Percentiles rank a stretch among this genome's conserved stretches.
Evolutionary conservation across 192 early-diverging fungal species (phyloP).

Genomic region (Martensiomyces pterosporus): DNA sequence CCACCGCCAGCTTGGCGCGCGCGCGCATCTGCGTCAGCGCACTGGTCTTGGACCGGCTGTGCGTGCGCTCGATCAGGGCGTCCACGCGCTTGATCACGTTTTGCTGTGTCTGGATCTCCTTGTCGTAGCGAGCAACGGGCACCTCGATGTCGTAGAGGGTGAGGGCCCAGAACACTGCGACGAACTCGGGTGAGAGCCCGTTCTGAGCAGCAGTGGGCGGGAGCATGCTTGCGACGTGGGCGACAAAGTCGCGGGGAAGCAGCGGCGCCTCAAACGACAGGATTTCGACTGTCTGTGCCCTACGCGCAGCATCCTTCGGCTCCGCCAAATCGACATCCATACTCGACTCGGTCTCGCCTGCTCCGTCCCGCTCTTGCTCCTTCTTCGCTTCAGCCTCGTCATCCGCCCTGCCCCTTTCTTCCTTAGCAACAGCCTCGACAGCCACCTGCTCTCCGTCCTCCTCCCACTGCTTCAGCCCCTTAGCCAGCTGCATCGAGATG

Average conservation of each 20-base stretch:
- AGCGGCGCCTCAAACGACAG: constrained; percentile 38
- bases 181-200: constrained; percentile 42
- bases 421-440: constrained; percentile 6
- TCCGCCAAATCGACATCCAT: neutral
- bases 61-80: constrained; percentile 12
- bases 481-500: constrained; percentile 17
- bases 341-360: neutral
- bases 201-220: constrained; percentile 12
- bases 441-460: constrained; percentile 17
- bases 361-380: constrained; percentile 2
- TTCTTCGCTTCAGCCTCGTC: neutral
- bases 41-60: constrained; percentile 20
- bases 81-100: constrained; percentile 33
- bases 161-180: constrained; percentile 39
- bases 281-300: constrained; percentile 16
- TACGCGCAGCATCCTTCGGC: no score
- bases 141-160: constrained; percentile 38
- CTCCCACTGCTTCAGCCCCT: constrained; percentile 41
- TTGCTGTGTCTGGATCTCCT: constrained; percentile 24
- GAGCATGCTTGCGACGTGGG: constrained; percentile 23
- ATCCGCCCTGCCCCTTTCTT: neutral
- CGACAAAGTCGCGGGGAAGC: constrained; percentile 35
- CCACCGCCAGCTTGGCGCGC: constrained; percentile 22
- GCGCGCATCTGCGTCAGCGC: constrained; percentile 21
- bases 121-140: constrained; percentile 31